Evolutionary conservation across 345 rosid genomes (phyloP), one percentile per base, ranked within the genome.

Genomic region (Lepidium africanum): DNA sequence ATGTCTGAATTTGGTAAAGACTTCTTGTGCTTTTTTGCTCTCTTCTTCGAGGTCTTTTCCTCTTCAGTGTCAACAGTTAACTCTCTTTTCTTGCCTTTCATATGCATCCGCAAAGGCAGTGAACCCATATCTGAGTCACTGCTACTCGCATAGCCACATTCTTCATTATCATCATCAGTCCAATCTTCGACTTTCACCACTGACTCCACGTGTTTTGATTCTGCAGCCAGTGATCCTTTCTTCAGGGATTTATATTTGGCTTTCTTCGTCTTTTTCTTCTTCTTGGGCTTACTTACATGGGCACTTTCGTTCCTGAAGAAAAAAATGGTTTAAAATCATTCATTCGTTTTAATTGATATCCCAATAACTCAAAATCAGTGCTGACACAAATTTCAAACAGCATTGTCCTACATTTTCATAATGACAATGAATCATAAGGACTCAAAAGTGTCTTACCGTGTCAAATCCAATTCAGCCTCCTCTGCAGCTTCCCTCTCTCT

Each of bases 251-350:
- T 95, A 77, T 81, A 91, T 81, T 89, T 95, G 37, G 96, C 82
- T 82, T 95, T 95, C 84, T 89, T 95, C 12, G 82, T 69, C 81
- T 85, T 95, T 82, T 91, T 95, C 85, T 87, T 95, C 71, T 93
- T 76, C 83, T 85, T 95, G 3, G 91, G 76, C 76, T 82, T 91
- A 12, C 74, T 49, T 47, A 78, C 75, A 60, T 76, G 84, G 7
- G 79, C 76, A 70, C 27, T 72, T 66, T 81, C 90, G 67, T 77
- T 76, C 91, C 95, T 87, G 87, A 69, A 67, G 57, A 50, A 83
- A 9, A 66, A 0, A 59, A 61, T 17, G 39, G 32, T 63, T 59
- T 30, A 17, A 13, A 53, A 42, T 46, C 10, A 57, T 46, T 4
- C 32, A 55, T 37, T 65, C 5, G 13, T 55, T 48, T 59, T 21